Evolutionary conservation across 148 eudicot species (phyloP), one percentile per base, ranked within the genome.

Genomic region (Simmondsia chinensis): DNA sequence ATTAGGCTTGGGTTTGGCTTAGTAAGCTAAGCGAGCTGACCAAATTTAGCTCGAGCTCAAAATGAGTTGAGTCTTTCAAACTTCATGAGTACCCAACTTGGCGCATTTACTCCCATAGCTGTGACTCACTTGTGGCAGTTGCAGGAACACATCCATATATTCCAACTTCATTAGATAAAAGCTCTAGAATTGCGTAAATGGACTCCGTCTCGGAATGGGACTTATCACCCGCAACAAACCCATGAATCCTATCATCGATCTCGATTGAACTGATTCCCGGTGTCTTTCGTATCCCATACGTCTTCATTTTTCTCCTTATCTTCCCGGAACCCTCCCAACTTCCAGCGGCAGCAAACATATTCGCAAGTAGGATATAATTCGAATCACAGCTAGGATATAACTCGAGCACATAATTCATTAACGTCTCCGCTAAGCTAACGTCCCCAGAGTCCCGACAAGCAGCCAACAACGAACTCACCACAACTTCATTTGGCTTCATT

Each of bases 261-360:
- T 80, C 87, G 25, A 75, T 66, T 0, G 73, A 66, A 49, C 80
- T 73, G 16, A 70, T 50, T 26, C 80, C 84, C 0, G 80, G 71
- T 41, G 37, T 66, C 57, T 80, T 77, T 38, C 50, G 57, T 60
- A 73, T 67, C 37, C 76, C 76, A 4, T 50, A 51, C 33, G 33
- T 61, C 60, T 70, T 70, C 87, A 80, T 75, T 53, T 54, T 63
- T 67, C 61, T 72, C 39, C 87, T 67, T 46, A 75, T 59, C 13
- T 61, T 64, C 29, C 76, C 54, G 14, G 82, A 62, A 20, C 69
- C 77, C 10, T 60, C 69, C 82, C 82, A 80, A 51, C 66, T 70
- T 21, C 75, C 82, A 0, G 17, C 57, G 6, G 73, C 76, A 28
- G 82, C 87, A 54, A 75, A 75, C 48, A 75, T 59, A 47, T 80